These are phyloP conservation scores for Macrocystidia cucumis DNA, from an alignment of 1,284 basidiomycete genomes.

Conservation along the genomic window DNA sequence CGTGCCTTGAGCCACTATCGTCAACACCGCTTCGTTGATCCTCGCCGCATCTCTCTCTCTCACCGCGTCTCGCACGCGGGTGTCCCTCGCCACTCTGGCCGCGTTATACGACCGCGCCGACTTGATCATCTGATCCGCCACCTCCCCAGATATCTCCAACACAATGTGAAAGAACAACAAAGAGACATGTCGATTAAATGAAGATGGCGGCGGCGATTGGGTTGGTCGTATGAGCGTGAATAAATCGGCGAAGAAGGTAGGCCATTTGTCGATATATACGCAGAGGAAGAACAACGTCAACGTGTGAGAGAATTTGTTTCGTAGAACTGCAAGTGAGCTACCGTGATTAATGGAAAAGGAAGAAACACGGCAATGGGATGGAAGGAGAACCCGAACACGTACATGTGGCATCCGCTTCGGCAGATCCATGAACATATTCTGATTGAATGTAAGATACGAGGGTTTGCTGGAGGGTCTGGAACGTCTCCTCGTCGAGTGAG, in stretches of 20 bases:
- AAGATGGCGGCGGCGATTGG: constrained; percentile 43
- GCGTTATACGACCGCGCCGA: constrained; percentile 67
- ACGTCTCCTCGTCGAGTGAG: constrained; percentile 59
- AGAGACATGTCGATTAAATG: constrained; percentile 75
- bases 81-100: constrained; percentile 73
- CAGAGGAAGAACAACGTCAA: constrained; percentile 91
- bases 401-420: constrained; percentile 72
- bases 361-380: constrained; percentile 8
- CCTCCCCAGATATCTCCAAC: constrained; percentile 87
- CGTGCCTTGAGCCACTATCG: constrained; percentile 72
- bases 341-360: no score
- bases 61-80: constrained; percentile 81
- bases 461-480: constrained; percentile 62
- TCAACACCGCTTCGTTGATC: constrained; percentile 85
- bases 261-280: constrained; percentile 81
- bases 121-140: constrained; percentile 87
- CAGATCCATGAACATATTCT: constrained; percentile 72
- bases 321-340: no score
- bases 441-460: constrained; percentile 70
- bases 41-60: constrained; percentile 81
- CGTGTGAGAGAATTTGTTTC: constrained; percentile 99
- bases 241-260: constrained; percentile 74
- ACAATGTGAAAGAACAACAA: constrained; percentile 85
- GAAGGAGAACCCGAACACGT: constrained; percentile 26
- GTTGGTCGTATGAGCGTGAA: constrained; percentile 66